Evolutionary conservation across 2,329 filamentous ascomycete species (phyloP).

Genomic region (Stylonectria norvegica): DNA sequence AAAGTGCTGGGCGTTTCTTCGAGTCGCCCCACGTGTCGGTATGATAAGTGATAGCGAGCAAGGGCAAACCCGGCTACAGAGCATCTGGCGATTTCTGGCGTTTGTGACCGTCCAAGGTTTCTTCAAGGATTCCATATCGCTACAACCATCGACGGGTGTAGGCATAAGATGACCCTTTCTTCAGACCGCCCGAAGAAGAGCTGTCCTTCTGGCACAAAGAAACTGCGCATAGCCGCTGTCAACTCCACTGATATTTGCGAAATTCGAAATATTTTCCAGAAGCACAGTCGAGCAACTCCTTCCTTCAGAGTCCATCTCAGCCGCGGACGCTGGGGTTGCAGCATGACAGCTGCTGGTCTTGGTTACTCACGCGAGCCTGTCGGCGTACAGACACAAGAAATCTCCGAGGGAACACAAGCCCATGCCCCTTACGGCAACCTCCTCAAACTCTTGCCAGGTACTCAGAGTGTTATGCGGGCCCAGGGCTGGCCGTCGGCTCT

Average conservation of each 20-base stretch:
- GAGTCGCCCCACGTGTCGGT: slow-evolving; percentile 25
- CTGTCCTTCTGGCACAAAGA: slow-evolving; percentile 9
- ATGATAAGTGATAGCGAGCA: slow-evolving; percentile 22
- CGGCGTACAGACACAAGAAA: slow-evolving; percentile 39
- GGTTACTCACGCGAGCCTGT: slow-evolving; percentile 37
- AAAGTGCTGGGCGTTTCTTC: slow-evolving; percentile 9
- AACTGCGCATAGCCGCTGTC: slow-evolving; percentile 20
- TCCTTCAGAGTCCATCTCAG: too few species aligned
- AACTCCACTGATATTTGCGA: slow-evolving; percentile 13
- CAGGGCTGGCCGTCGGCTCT: slow-evolving; percentile 5
- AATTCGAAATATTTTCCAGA: slow-evolving; percentile 19
- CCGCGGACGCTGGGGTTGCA: slow-evolving; percentile 7
- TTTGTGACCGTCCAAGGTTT: slow-evolving; percentile 12
- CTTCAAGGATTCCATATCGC: slow-evolving; percentile 7
- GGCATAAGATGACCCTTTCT: slow-evolving; percentile 1
- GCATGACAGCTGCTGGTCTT: slow-evolving; percentile 23
- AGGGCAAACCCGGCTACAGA: slow-evolving; percentile 8
- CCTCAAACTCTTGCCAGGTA: slow-evolving; percentile 12
- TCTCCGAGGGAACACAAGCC: slow-evolving; percentile 36
- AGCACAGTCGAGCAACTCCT: too few species aligned
- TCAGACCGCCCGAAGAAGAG: slow-evolving; percentile 8
- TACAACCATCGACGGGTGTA: slow-evolving; percentile 4
- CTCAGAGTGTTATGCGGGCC: slow-evolving; percentile 4
- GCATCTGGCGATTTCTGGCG: slow-evolving; percentile 1
- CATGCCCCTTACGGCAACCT: slow-evolving; percentile 19